phyloP scores from a whole-genome alignment of 148 eudicot species.

The Camellia granthamiana region DNA sequence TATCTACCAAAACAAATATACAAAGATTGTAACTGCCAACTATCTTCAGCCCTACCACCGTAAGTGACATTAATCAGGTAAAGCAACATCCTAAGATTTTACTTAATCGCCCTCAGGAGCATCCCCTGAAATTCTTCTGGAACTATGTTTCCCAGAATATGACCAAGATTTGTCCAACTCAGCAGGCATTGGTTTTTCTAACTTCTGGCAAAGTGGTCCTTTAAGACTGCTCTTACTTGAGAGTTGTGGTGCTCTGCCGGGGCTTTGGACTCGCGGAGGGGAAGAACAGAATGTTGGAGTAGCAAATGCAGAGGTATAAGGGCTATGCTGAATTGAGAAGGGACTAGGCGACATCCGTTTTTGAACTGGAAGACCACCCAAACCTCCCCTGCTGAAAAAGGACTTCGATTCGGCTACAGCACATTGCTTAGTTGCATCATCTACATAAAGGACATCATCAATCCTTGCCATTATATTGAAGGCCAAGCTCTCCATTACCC shows the following conservation, averaged over 20 bases:
- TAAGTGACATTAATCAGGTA: background rate
- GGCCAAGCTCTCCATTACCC: constrained; percentile 97
- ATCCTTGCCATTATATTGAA: constrained; percentile 92
- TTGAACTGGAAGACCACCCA: constrained; percentile 68
- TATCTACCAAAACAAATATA: background rate
- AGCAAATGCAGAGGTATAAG: constrained; percentile 80
- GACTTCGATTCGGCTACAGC: constrained; percentile 57
- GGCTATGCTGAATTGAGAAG: constrained; percentile 84
- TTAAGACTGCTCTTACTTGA: constrained; percentile 20
- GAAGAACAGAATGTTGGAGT: constrained; percentile 87
- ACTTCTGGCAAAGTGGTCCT: constrained; percentile 20
- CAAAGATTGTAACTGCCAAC: background rate
- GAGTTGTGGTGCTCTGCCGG: constrained; percentile 46
- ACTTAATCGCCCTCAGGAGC: constrained; percentile 54
- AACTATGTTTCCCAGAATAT: constrained; percentile 44
- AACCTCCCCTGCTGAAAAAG: constrained; percentile 66
- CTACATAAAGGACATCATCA: constrained; percentile 70
- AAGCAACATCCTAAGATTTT: background rate
- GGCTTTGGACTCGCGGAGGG: constrained; percentile 60
- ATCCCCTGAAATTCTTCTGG: constrained; percentile 43
- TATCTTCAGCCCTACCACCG: background rate
- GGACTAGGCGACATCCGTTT: constrained; percentile 91
- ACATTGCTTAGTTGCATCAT: constrained; percentile 69
- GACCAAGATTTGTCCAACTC: constrained; percentile 56
- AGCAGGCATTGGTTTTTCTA: constrained; percentile 29